Percentiles rank a stretch among this genome's conserved stretches.
These are phyloP conservation scores for Cadophora gregata DNA, from an alignment of 2,329 filamentous ascomycete species.

Conservation along the genomic window DNA sequence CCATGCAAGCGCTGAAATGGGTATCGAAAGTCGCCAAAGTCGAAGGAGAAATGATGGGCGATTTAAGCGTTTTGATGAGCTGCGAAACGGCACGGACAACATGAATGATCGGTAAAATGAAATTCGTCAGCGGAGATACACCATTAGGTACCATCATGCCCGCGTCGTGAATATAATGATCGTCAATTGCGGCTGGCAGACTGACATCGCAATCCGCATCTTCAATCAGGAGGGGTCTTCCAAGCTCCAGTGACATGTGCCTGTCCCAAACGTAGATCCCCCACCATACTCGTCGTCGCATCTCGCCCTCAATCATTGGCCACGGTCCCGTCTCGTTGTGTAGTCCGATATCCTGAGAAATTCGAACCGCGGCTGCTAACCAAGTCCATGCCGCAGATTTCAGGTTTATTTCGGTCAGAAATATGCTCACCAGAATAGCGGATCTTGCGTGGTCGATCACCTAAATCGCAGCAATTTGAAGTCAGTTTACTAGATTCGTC, in stretches of 20 bases:
- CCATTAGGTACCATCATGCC: conserved; percentile 59
- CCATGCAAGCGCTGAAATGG: conserved; percentile 78
- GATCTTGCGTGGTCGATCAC: conserved; percentile 74
- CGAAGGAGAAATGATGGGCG: conserved; percentile 67
- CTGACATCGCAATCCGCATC: conserved; percentile 87
- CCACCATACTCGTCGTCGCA: conserved; percentile 92
- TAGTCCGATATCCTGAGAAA: conserved; percentile 83
- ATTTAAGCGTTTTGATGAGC: conserved; percentile 72
- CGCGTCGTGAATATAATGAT: conserved; percentile 72
- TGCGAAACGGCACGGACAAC: conserved; percentile 80
- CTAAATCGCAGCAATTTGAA: neutral
- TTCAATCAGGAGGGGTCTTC: conserved; percentile 80
- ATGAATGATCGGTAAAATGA: conserved; percentile 79
- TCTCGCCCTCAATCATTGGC: conserved; percentile 80
- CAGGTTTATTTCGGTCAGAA: conserved; percentile 83
- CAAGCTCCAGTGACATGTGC: conserved; percentile 78
- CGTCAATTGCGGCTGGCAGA: conserved; percentile 80
- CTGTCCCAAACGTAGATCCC: conserved; percentile 89
- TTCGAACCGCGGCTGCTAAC: conserved; percentile 79
- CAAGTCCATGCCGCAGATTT: conserved; percentile 86
- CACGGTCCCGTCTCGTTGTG: conserved; percentile 77
- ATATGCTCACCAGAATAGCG: conserved; percentile 76
- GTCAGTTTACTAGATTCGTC: neutral
- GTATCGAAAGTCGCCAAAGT: conserved; percentile 80
- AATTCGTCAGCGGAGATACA: conserved; percentile 66